A percentile compares a stretch with the other conserved stretches of the same genome.
phyloP scores from a whole-genome alignment of 139 green algal species.

The Chlamydomonas incerta region DNA sequence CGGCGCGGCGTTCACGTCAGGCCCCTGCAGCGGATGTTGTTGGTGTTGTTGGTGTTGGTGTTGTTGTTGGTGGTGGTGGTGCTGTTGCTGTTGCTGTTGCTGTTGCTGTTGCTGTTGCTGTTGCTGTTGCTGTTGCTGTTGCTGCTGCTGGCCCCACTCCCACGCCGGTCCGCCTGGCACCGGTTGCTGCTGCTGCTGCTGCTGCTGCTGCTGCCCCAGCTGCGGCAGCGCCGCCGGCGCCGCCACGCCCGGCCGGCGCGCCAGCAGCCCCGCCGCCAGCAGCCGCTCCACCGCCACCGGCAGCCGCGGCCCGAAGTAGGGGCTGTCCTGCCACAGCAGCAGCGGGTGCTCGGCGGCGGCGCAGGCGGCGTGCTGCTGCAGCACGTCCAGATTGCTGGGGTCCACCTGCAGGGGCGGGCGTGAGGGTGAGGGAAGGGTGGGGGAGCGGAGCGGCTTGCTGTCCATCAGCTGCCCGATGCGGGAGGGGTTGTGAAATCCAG shows the following conservation, averaged over 20 bases:
- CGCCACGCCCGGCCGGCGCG: constrained; percentile 54
- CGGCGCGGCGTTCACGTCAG: too few relatives aligned
- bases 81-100: background rate
- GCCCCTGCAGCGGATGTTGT: too few relatives aligned
- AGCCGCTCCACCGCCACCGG: constrained; percentile 19
- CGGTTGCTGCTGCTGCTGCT: background rate
- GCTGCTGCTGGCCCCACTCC: background rate
- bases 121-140: background rate
- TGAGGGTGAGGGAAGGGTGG: too few relatives aligned
- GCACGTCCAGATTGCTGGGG: constrained; percentile 71
- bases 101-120: background rate
- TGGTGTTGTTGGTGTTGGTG: background rate
- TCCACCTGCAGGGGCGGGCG: constrained; percentile 69
- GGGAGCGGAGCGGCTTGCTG: too few relatives aligned
- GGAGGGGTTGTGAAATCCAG: too few relatives aligned
- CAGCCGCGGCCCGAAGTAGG: constrained; percentile 5
- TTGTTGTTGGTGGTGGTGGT: background rate
- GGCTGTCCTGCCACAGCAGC: constrained; percentile 24
- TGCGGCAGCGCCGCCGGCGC: background rate
- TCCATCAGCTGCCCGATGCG: too few relatives aligned
- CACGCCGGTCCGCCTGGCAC: too few relatives aligned
- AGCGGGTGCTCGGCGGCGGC: constrained; percentile 85
- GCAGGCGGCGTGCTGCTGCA: constrained; percentile 87
- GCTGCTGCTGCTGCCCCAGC: background rate
- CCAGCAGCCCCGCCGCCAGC: constrained; percentile 44